Evolutionary conservation across 2,329 filamentous ascomycete genomes (phyloP), one percentile per base, ranked within the genome.

Genomic region (Gliomastix tumulicola): DNA sequence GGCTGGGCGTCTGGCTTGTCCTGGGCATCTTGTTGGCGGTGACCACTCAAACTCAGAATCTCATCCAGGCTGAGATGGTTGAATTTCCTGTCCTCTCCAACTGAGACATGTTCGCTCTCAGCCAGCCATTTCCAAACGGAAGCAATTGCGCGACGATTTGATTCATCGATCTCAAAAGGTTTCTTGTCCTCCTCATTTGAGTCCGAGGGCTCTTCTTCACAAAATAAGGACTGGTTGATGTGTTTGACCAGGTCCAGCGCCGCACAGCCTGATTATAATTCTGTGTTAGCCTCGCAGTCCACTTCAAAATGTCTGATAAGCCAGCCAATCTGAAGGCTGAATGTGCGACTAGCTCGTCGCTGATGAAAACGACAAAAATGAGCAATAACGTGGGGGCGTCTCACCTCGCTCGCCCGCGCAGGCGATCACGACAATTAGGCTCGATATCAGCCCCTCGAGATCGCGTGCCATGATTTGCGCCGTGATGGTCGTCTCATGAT

Each of bases 61-160:
- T 60, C 48, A 17, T 48, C 36, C 21, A 63, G 35, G 58, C 66
- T 45, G 64, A 78, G 39, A 20, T 49, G 48, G 32, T 62, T 62
- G 38, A 49, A 56, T 35, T 49, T 45, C 38, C 57, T 48, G 22
- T 50, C 33, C 28, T 39, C 36, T 5, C 60, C 60, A 30, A 63
- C 48, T 10, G 55, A 61, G n/a, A 63, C 47, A 35, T 63, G 59
- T 31, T 46, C 44, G 42, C 57, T 49, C 27, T 48, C 46, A 15
- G 48, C 49, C 31, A 63, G 44, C 60, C 60, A 63, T 16, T 38
- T 44, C 60, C 60, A 63, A 11, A 63, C 53, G 7, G 49, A 55
- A 13, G 37, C 13, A 21, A 32, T 9, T 13, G 31, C 21, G 8
- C 23, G 18, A 13, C 16, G 12, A 21, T 35, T 23, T n/a, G 28